Conservation (phyloP, 108 stramenopile species). For the Epipyxis sp. region DNA sequence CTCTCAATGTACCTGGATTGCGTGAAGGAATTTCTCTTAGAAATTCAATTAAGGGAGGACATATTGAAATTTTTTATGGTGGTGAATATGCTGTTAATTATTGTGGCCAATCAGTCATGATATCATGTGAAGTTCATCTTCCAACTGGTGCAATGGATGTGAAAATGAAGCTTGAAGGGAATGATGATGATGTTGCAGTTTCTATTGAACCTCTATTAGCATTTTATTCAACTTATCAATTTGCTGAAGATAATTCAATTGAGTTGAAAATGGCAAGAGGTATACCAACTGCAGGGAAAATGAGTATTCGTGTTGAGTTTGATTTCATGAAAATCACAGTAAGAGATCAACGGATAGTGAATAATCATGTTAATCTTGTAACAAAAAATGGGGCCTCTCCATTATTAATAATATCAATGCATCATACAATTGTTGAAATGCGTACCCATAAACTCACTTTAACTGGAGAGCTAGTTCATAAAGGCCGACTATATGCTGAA, state of each 20-base stretch:
- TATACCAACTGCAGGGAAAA: constrained; percentile 9
- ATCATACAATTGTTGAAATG: neutral
- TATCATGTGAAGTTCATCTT: neutral
- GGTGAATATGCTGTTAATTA: neutral
- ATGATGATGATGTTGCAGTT: constrained; percentile 4
- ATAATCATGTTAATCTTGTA: too few relatives aligned
- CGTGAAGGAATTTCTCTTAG: neutral
- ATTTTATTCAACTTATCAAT: constrained; percentile 3
- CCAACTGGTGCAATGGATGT: constrained; percentile 8
- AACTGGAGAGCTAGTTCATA: neutral
- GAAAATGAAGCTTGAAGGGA: neutral
- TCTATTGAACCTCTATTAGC: neutral
- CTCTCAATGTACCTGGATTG: neutral
- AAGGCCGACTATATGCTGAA: neutral
- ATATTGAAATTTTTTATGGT: neutral
- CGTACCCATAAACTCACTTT: neutral
- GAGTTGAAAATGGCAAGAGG: constrained; percentile 16
- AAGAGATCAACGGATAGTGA: neutral
- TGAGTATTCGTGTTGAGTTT: constrained; percentile 4
- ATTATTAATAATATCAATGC: neutral
- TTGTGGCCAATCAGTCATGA: neutral
- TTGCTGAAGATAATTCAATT: neutral
- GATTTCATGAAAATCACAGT: constrained; percentile 19
- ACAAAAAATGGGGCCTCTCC: too few relatives aligned
- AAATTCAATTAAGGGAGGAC: neutral